Percentiles rank a stretch among this genome's conserved stretches.
Evolutionary conservation across 2,329 filamentous ascomycete species (phyloP).

Genomic region (Lithohypha guttulata): DNA sequence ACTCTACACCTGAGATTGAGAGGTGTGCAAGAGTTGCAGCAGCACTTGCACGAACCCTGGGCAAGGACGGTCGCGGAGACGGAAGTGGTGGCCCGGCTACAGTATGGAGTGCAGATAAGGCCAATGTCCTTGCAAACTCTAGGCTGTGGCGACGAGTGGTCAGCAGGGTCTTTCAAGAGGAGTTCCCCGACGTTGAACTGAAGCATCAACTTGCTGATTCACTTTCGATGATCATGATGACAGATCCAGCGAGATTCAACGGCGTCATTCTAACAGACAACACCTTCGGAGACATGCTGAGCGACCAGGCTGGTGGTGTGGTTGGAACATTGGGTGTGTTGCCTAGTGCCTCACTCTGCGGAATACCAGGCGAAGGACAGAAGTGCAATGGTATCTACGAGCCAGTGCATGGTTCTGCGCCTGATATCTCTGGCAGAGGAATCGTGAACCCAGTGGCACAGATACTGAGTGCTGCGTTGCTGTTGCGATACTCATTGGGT

Average conservation of each 20-base stretch:
- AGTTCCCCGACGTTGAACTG: slow-evolving; percentile 91
- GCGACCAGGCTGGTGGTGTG: slow-evolving; percentile 97
- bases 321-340: slow-evolving; percentile 96
- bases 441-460: slow-evolving; percentile 96
- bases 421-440: slow-evolving; percentile 90
- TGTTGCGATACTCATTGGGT: slow-evolving; percentile 89
- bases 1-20: slow-evolving; percentile 37
- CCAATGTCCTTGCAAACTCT: slow-evolving; percentile 42
- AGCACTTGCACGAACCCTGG: slow-evolving; percentile 31
- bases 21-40: slow-evolving; percentile 39
- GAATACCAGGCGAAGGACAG: slow-evolving; percentile 70
- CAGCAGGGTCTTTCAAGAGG: slow-evolving; percentile 44
- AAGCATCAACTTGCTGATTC: slow-evolving; percentile 97
- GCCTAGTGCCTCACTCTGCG: slow-evolving; percentile 90
- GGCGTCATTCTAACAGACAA: slow-evolving; percentile 87
- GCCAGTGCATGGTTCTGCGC: slow-evolving; percentile 93
- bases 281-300: slow-evolving; percentile 98
- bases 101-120: slow-evolving; percentile 43
- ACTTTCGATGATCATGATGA: slow-evolving; percentile 97
- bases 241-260: slow-evolving; percentile 90
- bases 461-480: slow-evolving; percentile 95
- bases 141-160: slow-evolving; percentile 40
- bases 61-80: slow-evolving; percentile 15
- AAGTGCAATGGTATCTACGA: slow-evolving; percentile 75
- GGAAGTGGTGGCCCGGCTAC: slow-evolving; percentile 21